Percentiles rank a stretch among this genome's conserved stretches.
Evolutionary conservation across 176 grass and related monocot species (phyloP).

Genomic region (Coix lacrymajobi): DNA sequence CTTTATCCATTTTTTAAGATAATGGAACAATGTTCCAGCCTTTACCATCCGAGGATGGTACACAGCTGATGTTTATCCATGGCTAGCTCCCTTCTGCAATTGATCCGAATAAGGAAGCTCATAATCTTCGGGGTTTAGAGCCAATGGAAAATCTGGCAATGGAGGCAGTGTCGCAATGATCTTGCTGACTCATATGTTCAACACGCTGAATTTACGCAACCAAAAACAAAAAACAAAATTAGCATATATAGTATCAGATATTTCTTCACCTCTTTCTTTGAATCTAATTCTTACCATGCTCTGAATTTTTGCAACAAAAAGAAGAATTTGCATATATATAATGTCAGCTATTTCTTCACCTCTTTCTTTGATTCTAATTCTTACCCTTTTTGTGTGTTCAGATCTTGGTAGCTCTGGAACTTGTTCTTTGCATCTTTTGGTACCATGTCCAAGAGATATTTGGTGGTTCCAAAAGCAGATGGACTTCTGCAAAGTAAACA

Average conservation of each 20-base stretch:
- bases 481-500: conserved; percentile 47
- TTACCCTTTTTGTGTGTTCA: conserved; percentile 73
- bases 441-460: conserved; percentile 70
- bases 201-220: conserved; percentile 24
- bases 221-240: background rate
- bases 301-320: conserved; percentile 23
- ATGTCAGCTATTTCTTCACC: background rate
- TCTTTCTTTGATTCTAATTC: background rate
- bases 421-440: conserved; percentile 64
- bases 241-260: background rate
- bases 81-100: conserved; percentile 43
- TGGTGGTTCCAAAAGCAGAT: conserved; percentile 71
- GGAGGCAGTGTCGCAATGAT: conserved; percentile 45
- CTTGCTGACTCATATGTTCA: conserved; percentile 5
- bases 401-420: conserved; percentile 54
- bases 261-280: background rate
- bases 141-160: conserved; percentile 70
- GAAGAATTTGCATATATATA: background rate
- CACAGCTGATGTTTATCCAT: no score
- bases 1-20: conserved; percentile 15
- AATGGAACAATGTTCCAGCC: no score
- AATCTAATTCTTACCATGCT: conserved; percentile 30
- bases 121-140: conserved; percentile 71
- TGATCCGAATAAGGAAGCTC: conserved; percentile 59
- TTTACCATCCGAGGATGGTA: no score